phyloP scores from a whole-genome alignment of 805 yeast genomes.

The Tetrapisispora namnaoensis region DNA sequence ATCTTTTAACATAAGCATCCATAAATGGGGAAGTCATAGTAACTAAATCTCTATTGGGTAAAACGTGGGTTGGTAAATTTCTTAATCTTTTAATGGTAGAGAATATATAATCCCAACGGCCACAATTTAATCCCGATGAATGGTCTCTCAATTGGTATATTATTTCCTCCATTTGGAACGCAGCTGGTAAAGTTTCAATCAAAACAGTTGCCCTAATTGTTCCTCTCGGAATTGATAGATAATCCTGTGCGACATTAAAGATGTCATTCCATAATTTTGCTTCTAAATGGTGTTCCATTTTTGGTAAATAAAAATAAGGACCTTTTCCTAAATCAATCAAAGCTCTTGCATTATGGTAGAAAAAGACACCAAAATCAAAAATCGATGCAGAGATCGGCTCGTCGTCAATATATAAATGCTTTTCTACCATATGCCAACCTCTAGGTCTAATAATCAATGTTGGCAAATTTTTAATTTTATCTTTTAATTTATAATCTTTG shows the following conservation, averaged over 20 bases:
- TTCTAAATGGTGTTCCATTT: constrained; percentile 79
- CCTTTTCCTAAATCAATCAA: constrained; percentile 57
- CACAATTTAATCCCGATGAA: constrained; percentile 75
- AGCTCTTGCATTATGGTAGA: constrained; percentile 63
- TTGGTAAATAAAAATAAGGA: constrained; percentile 75
- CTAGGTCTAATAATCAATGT: constrained; percentile 78
- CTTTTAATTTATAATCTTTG: constrained; percentile 42
- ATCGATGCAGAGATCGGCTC: constrained; percentile 72
- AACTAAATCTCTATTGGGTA: constrained; percentile 73
- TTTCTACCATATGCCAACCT: constrained; percentile 79
- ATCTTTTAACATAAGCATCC: constrained; percentile 64
- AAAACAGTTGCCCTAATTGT: constrained; percentile 73
- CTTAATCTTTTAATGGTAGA: constrained; percentile 68
- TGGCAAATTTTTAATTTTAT: constrained; percentile 39
- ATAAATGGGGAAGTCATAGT: constrained; percentile 77
- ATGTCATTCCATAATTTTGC: constrained; percentile 79
- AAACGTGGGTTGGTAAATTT: constrained; percentile 52
- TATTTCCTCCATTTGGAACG: constrained; percentile 80
- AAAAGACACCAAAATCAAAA: constrained; percentile 70
- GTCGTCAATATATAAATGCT: constrained; percentile 60
- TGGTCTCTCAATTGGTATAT: constrained; percentile 68
- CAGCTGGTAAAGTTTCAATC: constrained; percentile 77
- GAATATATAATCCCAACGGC: constrained; percentile 85
- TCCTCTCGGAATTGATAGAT: constrained; percentile 58
- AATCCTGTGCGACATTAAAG: constrained; percentile 67